A percentile compares a stretch with the other conserved stretches of the same genome.
Evolutionary conservation across 1,284 basidiomycete genomes (phyloP).

Genomic region (Trametes versicolor): DNA sequence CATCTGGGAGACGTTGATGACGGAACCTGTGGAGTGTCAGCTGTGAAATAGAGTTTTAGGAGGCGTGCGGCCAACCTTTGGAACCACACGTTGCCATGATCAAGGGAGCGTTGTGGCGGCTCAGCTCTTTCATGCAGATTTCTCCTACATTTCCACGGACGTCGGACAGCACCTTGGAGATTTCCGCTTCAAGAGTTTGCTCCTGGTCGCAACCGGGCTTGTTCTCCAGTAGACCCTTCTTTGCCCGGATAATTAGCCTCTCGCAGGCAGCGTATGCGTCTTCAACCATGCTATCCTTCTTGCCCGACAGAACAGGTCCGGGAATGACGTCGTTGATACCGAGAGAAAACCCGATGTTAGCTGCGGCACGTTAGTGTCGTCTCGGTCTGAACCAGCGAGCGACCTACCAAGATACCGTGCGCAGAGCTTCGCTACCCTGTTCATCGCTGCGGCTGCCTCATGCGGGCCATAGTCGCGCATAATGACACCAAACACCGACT

Average conservation of each 20-base stretch:
- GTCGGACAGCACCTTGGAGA: slow-evolving; percentile 93
- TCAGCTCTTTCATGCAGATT: slow-evolving; percentile 98
- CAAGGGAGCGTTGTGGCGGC: slow-evolving; percentile 94
- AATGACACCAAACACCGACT: slow-evolving; percentile 98
- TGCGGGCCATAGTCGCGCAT: slow-evolving; percentile 97
- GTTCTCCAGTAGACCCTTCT: slow-evolving; percentile 94
- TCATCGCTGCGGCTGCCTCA: slow-evolving; percentile 96
- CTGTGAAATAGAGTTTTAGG: background rate
- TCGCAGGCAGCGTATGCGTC: slow-evolving; percentile 91
- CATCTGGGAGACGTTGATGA: slow-evolving; percentile 99
- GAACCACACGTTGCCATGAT: slow-evolving; percentile 99
- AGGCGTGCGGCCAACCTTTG: slow-evolving; percentile 71
- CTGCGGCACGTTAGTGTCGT: slow-evolving; percentile 50
- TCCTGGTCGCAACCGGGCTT: slow-evolving; percentile 98
- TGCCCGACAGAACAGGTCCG: slow-evolving; percentile 80
- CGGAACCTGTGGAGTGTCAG: slow-evolving; percentile 74
- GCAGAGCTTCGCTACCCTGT: slow-evolving; percentile 94
- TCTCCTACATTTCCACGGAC: slow-evolving; percentile 97
- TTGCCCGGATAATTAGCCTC: slow-evolving; percentile 89
- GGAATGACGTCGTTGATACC: slow-evolving; percentile 99
- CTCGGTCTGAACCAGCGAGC: background rate
- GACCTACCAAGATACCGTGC: slow-evolving; percentile 90
- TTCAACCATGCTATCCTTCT: slow-evolving; percentile 91
- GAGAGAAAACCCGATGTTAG: slow-evolving; percentile 97
- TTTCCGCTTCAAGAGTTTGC: slow-evolving; percentile 95